Percentiles rank a stretch among this genome's conserved stretches.
Conservation (phyloP, 2,329 filamentous ascomycete genomes). For the Paracoccidioides lutzii region DNA sequence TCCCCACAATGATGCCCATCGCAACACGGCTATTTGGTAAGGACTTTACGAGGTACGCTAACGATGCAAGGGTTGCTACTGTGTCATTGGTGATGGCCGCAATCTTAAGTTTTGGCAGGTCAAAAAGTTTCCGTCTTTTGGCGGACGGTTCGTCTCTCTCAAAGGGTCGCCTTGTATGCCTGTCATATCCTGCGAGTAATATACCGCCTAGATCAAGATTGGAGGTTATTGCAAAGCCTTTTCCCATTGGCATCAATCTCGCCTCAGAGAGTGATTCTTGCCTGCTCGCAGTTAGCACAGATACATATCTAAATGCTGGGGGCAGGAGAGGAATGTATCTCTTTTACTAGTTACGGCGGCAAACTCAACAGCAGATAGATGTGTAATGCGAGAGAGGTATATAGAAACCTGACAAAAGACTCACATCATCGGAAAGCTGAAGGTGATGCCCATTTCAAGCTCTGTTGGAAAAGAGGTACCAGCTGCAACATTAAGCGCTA, state of each 20-base stretch:
- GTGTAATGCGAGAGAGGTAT: not conserved
- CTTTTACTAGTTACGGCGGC: not conserved
- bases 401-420: slow-evolving; percentile 10
- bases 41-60: slow-evolving; percentile 57
- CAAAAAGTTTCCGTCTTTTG: slow-evolving; percentile 34
- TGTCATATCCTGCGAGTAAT: slow-evolving; percentile 41
- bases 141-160: slow-evolving; percentile 28
- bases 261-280: slow-evolving; percentile 43
- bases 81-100: slow-evolving; percentile 71
- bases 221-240: slow-evolving; percentile 45
- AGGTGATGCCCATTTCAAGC: slow-evolving; percentile 37
- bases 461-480: slow-evolving; percentile 29
- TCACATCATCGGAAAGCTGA: slow-evolving; percentile 39
- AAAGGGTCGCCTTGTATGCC: slow-evolving; percentile 33
- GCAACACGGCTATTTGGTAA: slow-evolving; percentile 50
- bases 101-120: slow-evolving; percentile 54
- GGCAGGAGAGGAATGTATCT: not conserved
- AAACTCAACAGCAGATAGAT: not conserved
- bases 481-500: slow-evolving; percentile 28
- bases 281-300: slow-evolving; percentile 18
- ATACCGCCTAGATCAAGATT: slow-evolving; percentile 43
- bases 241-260: slow-evolving; percentile 45
- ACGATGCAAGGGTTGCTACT: slow-evolving; percentile 64
- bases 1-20: slow-evolving; percentile 73
- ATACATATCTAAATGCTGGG: not conserved